Base-by-base conservation (phyloP, 305 asterid species). In the Ajuga reptans region DNA sequence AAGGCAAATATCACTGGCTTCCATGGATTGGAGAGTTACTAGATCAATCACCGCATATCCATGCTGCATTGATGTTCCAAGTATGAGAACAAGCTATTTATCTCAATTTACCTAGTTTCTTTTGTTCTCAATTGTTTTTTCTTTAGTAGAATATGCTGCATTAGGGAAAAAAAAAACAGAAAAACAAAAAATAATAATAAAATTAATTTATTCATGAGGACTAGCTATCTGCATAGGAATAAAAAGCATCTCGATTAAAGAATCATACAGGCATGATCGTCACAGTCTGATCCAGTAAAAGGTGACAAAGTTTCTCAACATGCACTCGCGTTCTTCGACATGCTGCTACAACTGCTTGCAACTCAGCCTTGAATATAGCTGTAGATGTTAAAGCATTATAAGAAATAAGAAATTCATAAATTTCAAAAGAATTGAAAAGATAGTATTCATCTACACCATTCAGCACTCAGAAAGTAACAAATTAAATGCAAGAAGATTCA, bases 41-140 rank as follows among this genome's bases (percentile, higher is more conserved):
- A 87, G 71, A 81, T 89, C 88, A 77, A 90, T 81, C 76, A 80
- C 83, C 6, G 85, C 95, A 79, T 90, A 87, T 14, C 96, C 97
- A 76, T 89, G 89, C 99, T 90, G 85, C 84, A 76, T 69, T 43
- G 47, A 42, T 9, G 11, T 46, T 63, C 59, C 56, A 34, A 64
- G 66, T 72, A 69, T 69, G 31, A 34, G 53, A 12, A 52, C 14
- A 68, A 33, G 39, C 42, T 39, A 58, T 43, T 34, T 17, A 21
- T 21, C 27, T 21, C 39, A 65, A 9, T 42, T 50, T 29, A 51
- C 2, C 2, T 3, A 8, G 36, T 4, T 18, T 3, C 6, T 42
- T 21, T 47, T 50, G 18, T 55, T 47, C 14, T 2, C 27, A 49
- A 27, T 57, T 18, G 21, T 8, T 52, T 27, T 45, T 56, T 11